phyloP scores from a whole-genome alignment of 345 rosid genomes.

The Citrus maxima region DNA sequence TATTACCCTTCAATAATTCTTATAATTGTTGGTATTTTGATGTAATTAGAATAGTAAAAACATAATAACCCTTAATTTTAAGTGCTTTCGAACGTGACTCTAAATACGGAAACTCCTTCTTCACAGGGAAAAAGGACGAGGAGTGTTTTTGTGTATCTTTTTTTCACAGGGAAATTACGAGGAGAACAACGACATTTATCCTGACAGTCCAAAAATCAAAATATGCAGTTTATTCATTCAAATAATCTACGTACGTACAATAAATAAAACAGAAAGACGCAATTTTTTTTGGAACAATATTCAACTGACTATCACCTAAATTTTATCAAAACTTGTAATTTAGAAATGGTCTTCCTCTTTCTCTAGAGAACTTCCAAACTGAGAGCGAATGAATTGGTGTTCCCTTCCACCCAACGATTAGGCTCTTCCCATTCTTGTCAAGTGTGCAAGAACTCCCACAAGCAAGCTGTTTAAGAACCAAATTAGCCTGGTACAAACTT shows the following conservation, averaged over 20 bases:
- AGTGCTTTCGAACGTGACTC: no score
- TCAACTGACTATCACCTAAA: neutral
- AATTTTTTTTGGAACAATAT: neutral
- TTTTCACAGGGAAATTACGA: neutral
- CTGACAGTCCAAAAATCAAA: neutral
- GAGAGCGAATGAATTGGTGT: slow-evolving; percentile 44
- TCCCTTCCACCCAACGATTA: slow-evolving; percentile 46
- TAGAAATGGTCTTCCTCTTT: slow-evolving; percentile 10
- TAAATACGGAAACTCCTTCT: no score
- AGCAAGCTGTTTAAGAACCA: slow-evolving; percentile 27
- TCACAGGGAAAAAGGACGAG: no score
- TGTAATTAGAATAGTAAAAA: no score
- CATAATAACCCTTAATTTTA: no score
- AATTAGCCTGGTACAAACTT: slow-evolving; percentile 35
- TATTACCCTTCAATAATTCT: no score
- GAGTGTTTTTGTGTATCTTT: no score
- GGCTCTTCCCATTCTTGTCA: slow-evolving; percentile 28
- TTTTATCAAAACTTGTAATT: slow-evolving; percentile 2
- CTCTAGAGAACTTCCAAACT: slow-evolving; percentile 41
- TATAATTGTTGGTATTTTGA: no score
- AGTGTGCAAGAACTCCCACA: slow-evolving; percentile 24
- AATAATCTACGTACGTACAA: neutral
- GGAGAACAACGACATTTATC: neutral
- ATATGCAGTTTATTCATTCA: neutral
- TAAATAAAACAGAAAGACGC: neutral